A percentile compares a stretch with the other conserved stretches of the same genome.
Evolutionary conservation across 768 basidiomycete species (phyloP).

Genomic region (Dentipellis sp.): DNA sequence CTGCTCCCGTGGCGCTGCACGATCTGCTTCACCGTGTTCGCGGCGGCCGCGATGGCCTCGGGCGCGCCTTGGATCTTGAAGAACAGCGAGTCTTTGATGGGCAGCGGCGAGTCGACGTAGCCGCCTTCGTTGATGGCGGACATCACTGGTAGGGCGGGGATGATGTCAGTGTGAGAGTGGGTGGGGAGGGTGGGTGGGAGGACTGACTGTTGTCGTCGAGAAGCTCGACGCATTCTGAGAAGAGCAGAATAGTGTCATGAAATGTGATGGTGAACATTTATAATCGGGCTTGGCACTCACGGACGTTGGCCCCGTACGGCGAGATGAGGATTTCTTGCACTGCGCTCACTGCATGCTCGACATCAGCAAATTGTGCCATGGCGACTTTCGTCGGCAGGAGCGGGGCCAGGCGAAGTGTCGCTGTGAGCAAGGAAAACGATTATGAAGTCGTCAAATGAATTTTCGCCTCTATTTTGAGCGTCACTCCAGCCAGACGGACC

Average conservation of each 20-base stretch:
- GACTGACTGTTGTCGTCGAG: slow-evolving; percentile 64
- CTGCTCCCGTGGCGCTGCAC: slow-evolving; percentile 52
- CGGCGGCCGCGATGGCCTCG: slow-evolving; percentile 45
- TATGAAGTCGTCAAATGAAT: no score
- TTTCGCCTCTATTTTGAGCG: no score
- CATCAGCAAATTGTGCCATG: slow-evolving; percentile 78
- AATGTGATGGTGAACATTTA: no score
- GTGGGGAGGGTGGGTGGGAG: no score
- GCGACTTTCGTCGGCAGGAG: slow-evolving; percentile 77
- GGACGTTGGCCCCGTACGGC: slow-evolving; percentile 62
- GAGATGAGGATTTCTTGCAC: slow-evolving; percentile 74
- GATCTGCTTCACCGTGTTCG: slow-evolving; percentile 51
- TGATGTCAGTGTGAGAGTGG: no score
- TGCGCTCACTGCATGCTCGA: slow-evolving; percentile 67
- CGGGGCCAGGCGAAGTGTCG: slow-evolving; percentile 76
- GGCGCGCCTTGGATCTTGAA: slow-evolving; percentile 86
- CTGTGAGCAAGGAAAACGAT: slow-evolving; percentile 28
- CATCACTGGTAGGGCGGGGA: no score
- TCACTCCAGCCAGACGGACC: slow-evolving; percentile 25
- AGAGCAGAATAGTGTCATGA: not conserved
- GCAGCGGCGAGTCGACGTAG: slow-evolving; percentile 31
- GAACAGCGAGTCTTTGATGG: slow-evolving; percentile 72
- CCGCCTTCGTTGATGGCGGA: no score
- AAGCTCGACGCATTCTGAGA: slow-evolving; percentile 80
- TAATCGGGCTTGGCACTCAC: slow-evolving; percentile 29